A percentile compares a stretch with the other conserved stretches of the same genome.
Evolutionary conservation across 2,329 filamentous ascomycete genomes (phyloP).

Genomic region (Nigrograna mackinnonii): DNA sequence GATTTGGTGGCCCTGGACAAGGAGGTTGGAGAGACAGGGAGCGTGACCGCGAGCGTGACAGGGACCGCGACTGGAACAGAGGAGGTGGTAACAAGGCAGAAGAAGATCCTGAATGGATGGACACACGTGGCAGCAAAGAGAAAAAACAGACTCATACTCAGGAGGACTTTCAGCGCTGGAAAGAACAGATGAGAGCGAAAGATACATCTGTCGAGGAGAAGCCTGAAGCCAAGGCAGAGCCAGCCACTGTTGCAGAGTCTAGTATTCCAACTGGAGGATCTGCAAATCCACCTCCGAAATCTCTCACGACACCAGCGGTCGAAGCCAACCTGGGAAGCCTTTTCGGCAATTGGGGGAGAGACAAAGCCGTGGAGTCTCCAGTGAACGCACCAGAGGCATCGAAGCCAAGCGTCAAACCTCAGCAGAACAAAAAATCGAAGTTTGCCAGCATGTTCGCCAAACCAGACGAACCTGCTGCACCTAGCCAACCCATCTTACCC

Average conservation of each 20-base stretch:
- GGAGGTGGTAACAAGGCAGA: conserved; percentile 55
- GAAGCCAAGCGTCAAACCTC: conserved; percentile 39
- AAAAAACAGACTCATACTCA: conserved; percentile 75
- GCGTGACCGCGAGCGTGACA: conserved; percentile 41
- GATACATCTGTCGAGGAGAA: conserved; percentile 51
- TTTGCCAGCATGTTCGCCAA: conserved; percentile 75
- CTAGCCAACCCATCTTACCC: conserved; percentile 15
- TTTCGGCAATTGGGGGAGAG: conserved; percentile 65
- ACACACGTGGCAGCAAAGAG: conserved; percentile 63
- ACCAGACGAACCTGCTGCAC: conserved; percentile 37
- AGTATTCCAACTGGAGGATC: conserved; percentile 16
- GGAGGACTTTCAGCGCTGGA: conserved; percentile 93
- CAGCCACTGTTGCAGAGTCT: conserved; percentile 14
- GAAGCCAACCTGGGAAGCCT: conserved; percentile 77
- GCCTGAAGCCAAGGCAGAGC: conserved; percentile 40
- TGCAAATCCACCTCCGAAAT: conserved; percentile 48
- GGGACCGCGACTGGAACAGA: conserved; percentile 59
- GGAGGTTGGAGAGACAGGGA: conserved; percentile 63
- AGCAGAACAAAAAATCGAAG: conserved; percentile 74
- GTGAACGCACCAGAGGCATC: conserved; percentile 24
- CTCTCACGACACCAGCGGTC: conserved; percentile 62
- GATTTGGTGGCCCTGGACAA: conserved; percentile 38
- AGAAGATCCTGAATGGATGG: conserved; percentile 88
- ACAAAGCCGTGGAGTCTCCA: conserved; percentile 45
- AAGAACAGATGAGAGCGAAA: conserved; percentile 82